Conservation (phyloP, 2,329 filamentous ascomycete species). For the Aspergillus fischeri region DNA sequence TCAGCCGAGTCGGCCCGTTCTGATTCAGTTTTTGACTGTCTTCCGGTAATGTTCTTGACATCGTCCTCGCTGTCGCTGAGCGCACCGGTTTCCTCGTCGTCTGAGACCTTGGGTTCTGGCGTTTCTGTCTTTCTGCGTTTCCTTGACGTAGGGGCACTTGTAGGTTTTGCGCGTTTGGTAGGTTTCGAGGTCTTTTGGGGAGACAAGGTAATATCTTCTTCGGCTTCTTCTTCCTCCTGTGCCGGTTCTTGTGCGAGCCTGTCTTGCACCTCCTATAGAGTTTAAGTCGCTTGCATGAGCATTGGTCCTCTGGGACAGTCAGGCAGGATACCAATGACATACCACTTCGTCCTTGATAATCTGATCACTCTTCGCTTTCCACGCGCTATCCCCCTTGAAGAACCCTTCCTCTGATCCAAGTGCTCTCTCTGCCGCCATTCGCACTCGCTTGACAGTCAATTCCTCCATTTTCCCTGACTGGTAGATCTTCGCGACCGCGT, state of each 20-base stretch:
- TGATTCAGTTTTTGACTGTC: conserved; percentile 7
- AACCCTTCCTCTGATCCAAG: conserved; percentile 52
- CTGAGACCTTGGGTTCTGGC: conserved; percentile 22
- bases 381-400: conserved; percentile 50
- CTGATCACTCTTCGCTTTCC: conserved; percentile 53
- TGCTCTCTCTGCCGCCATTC: conserved; percentile 49
- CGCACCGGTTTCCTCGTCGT: conserved; percentile 6
- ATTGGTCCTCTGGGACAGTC: neutral
- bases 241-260: conserved; percentile 13
- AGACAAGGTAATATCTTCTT: conserved; percentile 4
- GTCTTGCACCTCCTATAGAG: conserved; percentile 32
- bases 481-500: conserved; percentile 35
- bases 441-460: conserved; percentile 56
- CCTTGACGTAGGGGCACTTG: conserved; percentile 18
- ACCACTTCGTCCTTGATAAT: conserved; percentile 54
- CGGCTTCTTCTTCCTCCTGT: conserved; percentile 5
- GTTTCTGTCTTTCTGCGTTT: conserved; percentile 34
- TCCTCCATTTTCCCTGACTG: conserved; percentile 44
- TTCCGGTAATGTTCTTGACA: conserved; percentile 9
- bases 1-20: conserved; percentile 3
- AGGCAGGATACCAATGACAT: conserved; percentile 14
- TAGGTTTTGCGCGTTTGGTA: conserved; percentile 26
- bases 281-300: neutral
- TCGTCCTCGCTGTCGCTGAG: conserved; percentile 20
- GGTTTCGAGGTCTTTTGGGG: conserved; percentile 19